Evolutionary conservation across 2,329 filamentous ascomycete genomes (phyloP).

Genomic region (Ascochyta clinopodiicola): DNA sequence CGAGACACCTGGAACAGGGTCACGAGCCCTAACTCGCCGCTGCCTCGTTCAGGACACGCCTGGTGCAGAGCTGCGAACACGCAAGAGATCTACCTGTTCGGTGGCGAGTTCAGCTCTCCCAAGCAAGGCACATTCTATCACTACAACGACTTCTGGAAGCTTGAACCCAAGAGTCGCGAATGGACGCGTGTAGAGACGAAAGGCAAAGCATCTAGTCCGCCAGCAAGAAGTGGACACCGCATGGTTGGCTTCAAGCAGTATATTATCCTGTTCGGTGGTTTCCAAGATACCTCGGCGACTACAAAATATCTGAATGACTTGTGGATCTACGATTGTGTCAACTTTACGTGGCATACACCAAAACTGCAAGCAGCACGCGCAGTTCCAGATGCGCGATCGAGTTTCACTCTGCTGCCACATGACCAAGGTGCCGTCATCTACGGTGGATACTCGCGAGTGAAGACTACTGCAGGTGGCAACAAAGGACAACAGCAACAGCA

Average conservation of each 20-base stretch:
- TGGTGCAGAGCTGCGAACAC: slow-evolving; percentile 91
- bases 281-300: slow-evolving; percentile 94
- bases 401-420: slow-evolving; percentile 89
- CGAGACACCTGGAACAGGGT: slow-evolving; percentile 90
- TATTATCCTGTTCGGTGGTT: slow-evolving; percentile 93
- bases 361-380: slow-evolving; percentile 76
- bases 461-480: slow-evolving; percentile 66
- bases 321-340: slow-evolving; percentile 93
- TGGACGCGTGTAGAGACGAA: slow-evolving; percentile 88
- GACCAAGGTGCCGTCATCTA: slow-evolving; percentile 89
- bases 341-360: slow-evolving; percentile 83
- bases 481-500: slow-evolving; percentile 61
- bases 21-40: slow-evolving; percentile 87
- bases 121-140: slow-evolving; percentile 99
- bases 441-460: slow-evolving; percentile 92
- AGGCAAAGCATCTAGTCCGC: slow-evolving; percentile 79
- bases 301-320: slow-evolving; percentile 93
- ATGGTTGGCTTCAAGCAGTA: slow-evolving; percentile 99
- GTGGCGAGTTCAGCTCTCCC: slow-evolving; percentile 93
- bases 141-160: slow-evolving; percentile 97
- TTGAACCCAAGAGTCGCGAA: slow-evolving; percentile 83
- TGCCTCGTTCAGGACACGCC: slow-evolving; percentile 90
- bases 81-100: slow-evolving; percentile 87
- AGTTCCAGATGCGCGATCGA: slow-evolving; percentile 89
- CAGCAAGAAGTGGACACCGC: slow-evolving; percentile 86